These are phyloP conservation scores for Leptomonas seymouri DNA, from an alignment of 208 protist genomes.

Conservation along the genomic window DNA sequence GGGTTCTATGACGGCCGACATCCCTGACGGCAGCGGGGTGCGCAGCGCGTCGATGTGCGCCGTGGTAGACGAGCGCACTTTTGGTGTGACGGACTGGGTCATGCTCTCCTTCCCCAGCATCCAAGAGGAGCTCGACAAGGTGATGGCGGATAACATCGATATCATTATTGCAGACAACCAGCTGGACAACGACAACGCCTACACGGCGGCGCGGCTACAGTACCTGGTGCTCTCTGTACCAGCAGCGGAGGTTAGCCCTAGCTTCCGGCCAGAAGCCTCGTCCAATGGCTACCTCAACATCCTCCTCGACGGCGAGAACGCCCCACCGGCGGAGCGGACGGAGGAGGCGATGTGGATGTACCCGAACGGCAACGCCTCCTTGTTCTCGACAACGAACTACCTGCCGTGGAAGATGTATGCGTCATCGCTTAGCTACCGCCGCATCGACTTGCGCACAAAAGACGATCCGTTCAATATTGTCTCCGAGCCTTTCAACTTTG, in stretches of 20 bases:
- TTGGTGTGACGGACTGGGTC: slow-evolving; percentile 85
- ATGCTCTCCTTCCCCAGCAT: slow-evolving; percentile 61
- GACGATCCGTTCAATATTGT: slow-evolving; percentile 8
- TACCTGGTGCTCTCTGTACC: slow-evolving; percentile 76
- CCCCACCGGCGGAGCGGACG: slow-evolving; percentile 22
- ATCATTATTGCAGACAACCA: slow-evolving; percentile 33
- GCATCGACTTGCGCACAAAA: slow-evolving; percentile 29
- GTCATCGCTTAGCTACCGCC: slow-evolving; percentile 77
- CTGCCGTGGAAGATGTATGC: slow-evolving; percentile 70
- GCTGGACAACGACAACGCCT: slow-evolving; percentile 27
- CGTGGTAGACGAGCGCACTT: slow-evolving; percentile 53
- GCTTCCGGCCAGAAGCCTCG: slow-evolving; percentile 2
- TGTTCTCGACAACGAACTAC: slow-evolving; percentile 19
- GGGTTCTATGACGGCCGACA: slow-evolving; percentile 22
- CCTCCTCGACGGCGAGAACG: slow-evolving; percentile 64
- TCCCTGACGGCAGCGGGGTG: slow-evolving; percentile 13
- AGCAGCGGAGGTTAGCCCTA: slow-evolving; percentile 40
- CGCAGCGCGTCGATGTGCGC: slow-evolving; percentile 56
- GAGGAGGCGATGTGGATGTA: slow-evolving; percentile 67
- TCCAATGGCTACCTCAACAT: slow-evolving; percentile 37
- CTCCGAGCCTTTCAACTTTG: slow-evolving; percentile 75
- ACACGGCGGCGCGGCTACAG: slow-evolving; percentile 57
- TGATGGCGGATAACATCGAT: slow-evolving; percentile 25
- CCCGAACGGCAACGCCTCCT: slow-evolving; percentile 4
- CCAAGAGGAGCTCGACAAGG: slow-evolving; percentile 35